Conservation (phyloP, 1,284 basidiomycete genomes). For the Rhodotorula sp. region DNA sequence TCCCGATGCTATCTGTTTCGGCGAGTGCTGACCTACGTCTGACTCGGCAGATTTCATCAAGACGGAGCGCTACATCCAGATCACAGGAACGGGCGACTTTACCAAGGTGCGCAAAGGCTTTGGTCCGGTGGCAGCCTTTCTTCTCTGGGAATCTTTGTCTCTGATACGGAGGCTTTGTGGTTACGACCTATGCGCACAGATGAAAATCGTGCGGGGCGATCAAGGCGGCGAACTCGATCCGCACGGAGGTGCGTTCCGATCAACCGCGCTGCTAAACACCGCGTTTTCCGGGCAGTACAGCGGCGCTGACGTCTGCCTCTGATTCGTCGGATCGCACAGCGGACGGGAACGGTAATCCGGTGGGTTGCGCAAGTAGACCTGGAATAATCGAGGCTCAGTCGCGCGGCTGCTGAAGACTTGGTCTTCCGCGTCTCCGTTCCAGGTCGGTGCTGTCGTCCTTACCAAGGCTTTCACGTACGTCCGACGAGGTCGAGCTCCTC, state of each 20-base stretch:
- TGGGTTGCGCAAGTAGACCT: not conserved
- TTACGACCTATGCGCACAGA: not conserved
- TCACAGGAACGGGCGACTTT: conserved; percentile 52
- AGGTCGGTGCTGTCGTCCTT: conserved; percentile 43
- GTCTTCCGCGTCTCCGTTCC: no score
- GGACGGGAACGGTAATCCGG: conserved; percentile 44
- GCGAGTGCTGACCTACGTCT: no score
- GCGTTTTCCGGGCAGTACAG: no score
- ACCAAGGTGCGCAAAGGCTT: conserved; percentile 44
- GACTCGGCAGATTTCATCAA: conserved; percentile 24
- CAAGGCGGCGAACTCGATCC: conserved; percentile 51
- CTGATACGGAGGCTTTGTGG: not conserved
- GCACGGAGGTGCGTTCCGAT: conserved; percentile 24
- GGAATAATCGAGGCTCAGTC: no score
- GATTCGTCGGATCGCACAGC: not conserved
- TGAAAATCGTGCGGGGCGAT: conserved; percentile 51
- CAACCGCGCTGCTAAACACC: not conserved
- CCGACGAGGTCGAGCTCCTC: no score
- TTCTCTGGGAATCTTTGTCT: not conserved
- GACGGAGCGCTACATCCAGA: conserved; percentile 52
- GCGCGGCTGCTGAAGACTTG: no score
- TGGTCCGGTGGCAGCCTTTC: not conserved
- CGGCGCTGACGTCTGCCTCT: not conserved
- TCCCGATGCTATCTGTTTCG: not conserved
- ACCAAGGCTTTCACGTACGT: conserved; percentile 18